A percentile compares a stretch with the other conserved stretches of the same genome.
Evolutionary conservation across 306 rosid species (phyloP).

Genomic region (Abrus precatorius): DNA sequence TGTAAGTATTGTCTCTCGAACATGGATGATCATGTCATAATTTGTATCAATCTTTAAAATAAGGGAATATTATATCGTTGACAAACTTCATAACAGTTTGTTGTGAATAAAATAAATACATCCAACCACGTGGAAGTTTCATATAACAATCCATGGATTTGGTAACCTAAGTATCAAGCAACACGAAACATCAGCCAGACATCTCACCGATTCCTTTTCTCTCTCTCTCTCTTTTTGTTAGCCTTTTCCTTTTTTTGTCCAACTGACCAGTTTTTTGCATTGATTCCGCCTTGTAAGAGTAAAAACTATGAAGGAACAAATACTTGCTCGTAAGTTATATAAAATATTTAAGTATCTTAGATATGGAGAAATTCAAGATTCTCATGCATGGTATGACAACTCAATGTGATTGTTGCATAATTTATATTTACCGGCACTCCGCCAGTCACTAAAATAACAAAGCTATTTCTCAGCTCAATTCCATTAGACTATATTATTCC

Average conservation of each 20-base stretch:
- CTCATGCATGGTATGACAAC: not conserved
- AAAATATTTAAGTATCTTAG: not conserved
- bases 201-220: not conserved
- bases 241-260: not conserved
- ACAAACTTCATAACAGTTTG: not conserved
- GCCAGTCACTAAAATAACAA: not conserved
- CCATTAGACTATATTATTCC: slow-evolving; percentile 20
- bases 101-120: slow-evolving; percentile 10
- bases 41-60: not conserved
- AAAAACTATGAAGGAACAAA: slow-evolving; percentile 26
- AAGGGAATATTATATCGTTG: not conserved
- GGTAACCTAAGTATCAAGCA: slow-evolving; percentile 11
- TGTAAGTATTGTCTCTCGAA: not conserved
- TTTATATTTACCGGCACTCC: not conserved
- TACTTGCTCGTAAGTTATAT: not conserved
- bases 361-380: slow-evolving; percentile 2
- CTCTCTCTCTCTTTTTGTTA: not conserved
- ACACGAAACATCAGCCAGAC: slow-evolving; percentile 1
- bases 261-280: not conserved
- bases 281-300: not conserved
- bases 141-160: not conserved
- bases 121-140: not conserved
- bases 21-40: not conserved
- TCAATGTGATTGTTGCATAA: not conserved
- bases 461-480: slow-evolving; percentile 17